phyloP scores from a whole-genome alignment of 2,329 filamentous ascomycete genomes.

The Ophiocordyceps robertsii region DNA sequence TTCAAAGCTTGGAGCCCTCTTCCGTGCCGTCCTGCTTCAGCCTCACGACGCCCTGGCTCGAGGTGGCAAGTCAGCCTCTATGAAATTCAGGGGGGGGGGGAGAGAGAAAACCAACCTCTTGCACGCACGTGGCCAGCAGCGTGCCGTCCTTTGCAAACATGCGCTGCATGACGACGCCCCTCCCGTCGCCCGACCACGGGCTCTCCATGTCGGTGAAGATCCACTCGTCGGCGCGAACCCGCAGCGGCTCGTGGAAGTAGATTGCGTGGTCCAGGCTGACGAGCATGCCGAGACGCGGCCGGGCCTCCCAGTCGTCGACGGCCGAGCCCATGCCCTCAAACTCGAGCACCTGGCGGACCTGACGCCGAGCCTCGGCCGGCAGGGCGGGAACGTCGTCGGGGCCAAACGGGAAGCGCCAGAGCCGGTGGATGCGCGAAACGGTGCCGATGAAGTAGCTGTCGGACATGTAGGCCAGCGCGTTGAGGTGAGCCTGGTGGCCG shows the following conservation, averaged over 20 bases:
- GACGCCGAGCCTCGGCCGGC: slow-evolving; percentile 23
- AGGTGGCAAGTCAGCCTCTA: neutral
- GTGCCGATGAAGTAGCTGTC: slow-evolving; percentile 93
- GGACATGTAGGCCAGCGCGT: slow-evolving; percentile 82
- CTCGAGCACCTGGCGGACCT: slow-evolving; percentile 24
- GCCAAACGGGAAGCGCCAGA: slow-evolving; percentile 57
- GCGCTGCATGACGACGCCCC: slow-evolving; percentile 62
- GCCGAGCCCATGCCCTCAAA: slow-evolving; percentile 24
- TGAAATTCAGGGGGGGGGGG: neutral
- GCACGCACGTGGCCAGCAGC: slow-evolving; percentile 64
- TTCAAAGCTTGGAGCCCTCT: slow-evolving; percentile 16
- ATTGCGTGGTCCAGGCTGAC: slow-evolving; percentile 67
- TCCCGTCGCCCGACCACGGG: slow-evolving; percentile 66
- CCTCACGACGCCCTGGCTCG: slow-evolving; percentile 40
- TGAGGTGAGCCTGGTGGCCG: slow-evolving; percentile 69
- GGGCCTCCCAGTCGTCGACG: slow-evolving; percentile 33
- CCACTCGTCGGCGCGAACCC: slow-evolving; percentile 55
- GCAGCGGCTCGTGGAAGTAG: slow-evolving; percentile 50
- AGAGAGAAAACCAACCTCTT: slow-evolving; percentile 44
- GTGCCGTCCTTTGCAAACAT: slow-evolving; percentile 60
- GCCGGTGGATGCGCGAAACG: slow-evolving; percentile 63
- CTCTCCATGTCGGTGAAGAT: slow-evolving; percentile 70
- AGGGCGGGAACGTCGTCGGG: slow-evolving; percentile 40
- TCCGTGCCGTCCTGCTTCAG: slow-evolving; percentile 28
- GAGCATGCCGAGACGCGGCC: slow-evolving; percentile 66